Evolutionary conservation across 331 rosid species (phyloP), one percentile per base, ranked within the genome.

Genomic region (Quercus tomentella): DNA sequence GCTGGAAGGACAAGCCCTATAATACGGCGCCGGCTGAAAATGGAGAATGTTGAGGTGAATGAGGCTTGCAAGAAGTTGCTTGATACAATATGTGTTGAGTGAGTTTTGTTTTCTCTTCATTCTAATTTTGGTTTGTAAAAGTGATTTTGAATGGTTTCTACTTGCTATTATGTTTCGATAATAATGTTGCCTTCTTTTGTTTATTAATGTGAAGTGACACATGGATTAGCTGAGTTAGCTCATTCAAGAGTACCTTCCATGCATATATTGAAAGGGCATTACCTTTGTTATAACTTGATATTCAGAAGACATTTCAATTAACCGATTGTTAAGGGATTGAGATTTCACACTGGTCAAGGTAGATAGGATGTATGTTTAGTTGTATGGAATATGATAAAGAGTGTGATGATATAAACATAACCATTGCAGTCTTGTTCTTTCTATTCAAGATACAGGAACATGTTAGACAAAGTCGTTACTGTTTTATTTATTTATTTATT

Each of bases 11-110:
- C 81, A 22, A 91, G 84, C 73, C 76, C 87, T 20, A 74, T 84
- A 6, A 79, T 93, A 85, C 88, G 61, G 3, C 91, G 87, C 5
- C 76, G 93, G 61, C 76, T 96, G 87, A 91, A 89, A 87, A 96
- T 96, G 99, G 99, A 93, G 84, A 88, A 90, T 20, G 92, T 90
- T 82, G 87, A 82, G 22, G 87, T 93, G 80, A 84, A 80, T 26
- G 92, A 89, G 79, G 90, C 80, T 21, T 72, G 88, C 78, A 70
- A 80, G 83, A 91, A 93, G 83, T 79, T 95, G 84, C 93, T 96
- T 22, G 89, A 91, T 43, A 81, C 81, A 60, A 82, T 96, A 68
- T 83, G 88, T 26, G 89, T 74, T 74, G 94, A 89, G 74, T 91
- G 86, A 96, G 82, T 79, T 77, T 45, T 76, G 8, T 65, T 74